These are phyloP conservation scores for Solanum peruvianum DNA, from an alignment of 257 asterid genomes.

Conservation along the genomic window DNA sequence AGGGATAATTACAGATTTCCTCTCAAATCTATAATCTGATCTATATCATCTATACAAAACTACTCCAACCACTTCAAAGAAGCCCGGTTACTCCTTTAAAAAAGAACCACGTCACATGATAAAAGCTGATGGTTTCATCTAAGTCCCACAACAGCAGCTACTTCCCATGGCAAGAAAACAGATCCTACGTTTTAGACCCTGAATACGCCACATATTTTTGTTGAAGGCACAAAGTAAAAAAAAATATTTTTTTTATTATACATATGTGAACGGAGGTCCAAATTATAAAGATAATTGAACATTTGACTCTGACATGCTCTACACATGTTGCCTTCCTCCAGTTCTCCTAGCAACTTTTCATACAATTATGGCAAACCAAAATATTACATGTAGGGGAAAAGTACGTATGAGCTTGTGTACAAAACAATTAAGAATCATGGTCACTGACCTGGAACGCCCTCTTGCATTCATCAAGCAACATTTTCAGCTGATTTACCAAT, in stretches of 20 bases:
- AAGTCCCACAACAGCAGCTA: not conserved
- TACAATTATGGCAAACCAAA: not conserved
- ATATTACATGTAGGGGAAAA: not conserved
- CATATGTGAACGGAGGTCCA: not conserved
- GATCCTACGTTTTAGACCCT: not conserved
- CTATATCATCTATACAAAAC: too few relatives aligned
- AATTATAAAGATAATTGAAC: not conserved
- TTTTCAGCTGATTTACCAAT: slow-evolving; percentile 77
- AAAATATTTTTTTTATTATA: not conserved
- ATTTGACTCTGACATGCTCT: not conserved
- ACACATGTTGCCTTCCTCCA: not conserved
- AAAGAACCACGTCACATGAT: not conserved
- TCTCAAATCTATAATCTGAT: too few relatives aligned
- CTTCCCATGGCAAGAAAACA: not conserved
- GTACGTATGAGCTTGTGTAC: not conserved
- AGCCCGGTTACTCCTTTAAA: not conserved
- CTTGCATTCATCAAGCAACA: slow-evolving; percentile 93
- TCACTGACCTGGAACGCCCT: slow-evolving; percentile 67
- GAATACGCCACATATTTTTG: not conserved
- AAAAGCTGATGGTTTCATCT: not conserved
- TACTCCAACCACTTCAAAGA: not conserved
- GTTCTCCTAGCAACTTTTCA: not conserved
- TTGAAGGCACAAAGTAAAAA: not conserved
- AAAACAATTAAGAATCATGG: not conserved
- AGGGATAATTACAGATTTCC: too few relatives aligned